Evolutionary conservation across 106 monocot genomes (phyloP), one percentile per base, ranked within the genome.

Genomic region (Chionographis japonica): DNA sequence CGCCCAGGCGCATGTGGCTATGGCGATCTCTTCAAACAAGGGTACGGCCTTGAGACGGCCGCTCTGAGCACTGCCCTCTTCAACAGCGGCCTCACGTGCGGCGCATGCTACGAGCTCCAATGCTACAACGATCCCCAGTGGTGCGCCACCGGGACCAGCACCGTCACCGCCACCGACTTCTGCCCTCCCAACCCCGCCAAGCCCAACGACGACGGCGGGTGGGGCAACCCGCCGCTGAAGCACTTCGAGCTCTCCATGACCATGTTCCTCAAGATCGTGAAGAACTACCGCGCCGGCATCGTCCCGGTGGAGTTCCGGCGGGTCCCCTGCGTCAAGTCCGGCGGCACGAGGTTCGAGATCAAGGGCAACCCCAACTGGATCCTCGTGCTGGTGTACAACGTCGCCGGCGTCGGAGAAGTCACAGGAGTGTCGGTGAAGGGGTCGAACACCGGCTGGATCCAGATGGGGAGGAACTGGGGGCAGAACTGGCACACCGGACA

Each of bases 211-310:
- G 12, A 53, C 43, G 84, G 84, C 19, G 77, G 80, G 0, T 86
- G 79, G 86, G 76, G 27, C 27, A 27, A 27, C 27, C 27, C 27
- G 27, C 27, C 27, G 27, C 27, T 27, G 27, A 27, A 27, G 86
- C 76, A 86, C 67, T 82, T 86, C 51, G 86, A 86, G 35, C 82
- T 86, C 69, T 68, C 75, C 40, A 65, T 75, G 71, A 67, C 78
- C n/a, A 75, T 78, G 74, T 86, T 86, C 74, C 43, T 68, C 7
- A 71, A 66, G 40, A 68, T 86, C 16, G 81, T 78, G 6, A 79
- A 69, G 3, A 68, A 76, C 67, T 63, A 62, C 51, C 60, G 70
- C 17, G 88, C 71, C 6, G 84, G 88, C 43, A 78, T 80, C 54
- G 78, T 13, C 77, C 27, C 27, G 27, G 27, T 27, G 27, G 1